A percentile compares a stretch with the other conserved stretches of the same genome.
Conservation (phyloP, 31 red algal species). For the Endocladia muricata region DNA sequence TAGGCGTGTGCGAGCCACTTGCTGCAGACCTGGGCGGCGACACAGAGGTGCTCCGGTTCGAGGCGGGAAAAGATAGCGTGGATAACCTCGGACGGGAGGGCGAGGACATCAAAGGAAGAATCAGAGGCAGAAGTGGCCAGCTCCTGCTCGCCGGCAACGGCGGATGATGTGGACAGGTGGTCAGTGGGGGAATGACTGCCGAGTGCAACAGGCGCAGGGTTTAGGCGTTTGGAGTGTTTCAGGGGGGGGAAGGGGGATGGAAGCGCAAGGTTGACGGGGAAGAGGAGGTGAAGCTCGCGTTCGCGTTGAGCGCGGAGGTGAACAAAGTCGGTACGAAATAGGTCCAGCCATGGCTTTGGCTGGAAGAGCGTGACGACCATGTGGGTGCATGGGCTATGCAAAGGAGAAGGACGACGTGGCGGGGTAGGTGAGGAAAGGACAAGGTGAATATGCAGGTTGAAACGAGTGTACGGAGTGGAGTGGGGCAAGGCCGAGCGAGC, state of each 20-base stretch:
- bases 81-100: constrained; percentile 34
- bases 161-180: neutral
- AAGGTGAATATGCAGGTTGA: too few relatives aligned
- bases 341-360: constrained; percentile 37
- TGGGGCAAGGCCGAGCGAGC: too few relatives aligned
- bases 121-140: neutral
- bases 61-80: constrained; percentile 26
- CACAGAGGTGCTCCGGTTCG: constrained; percentile 35
- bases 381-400: too few relatives aligned
- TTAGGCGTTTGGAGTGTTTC: too few relatives aligned
- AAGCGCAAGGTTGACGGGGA: too few relatives aligned
- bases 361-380: neutral
- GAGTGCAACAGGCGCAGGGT: too few relatives aligned
- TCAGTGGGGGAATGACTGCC: too few relatives aligned
- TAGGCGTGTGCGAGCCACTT: constrained; percentile 20
- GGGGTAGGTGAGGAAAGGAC: too few relatives aligned
- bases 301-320: constrained; percentile 4
- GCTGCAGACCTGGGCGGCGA: constrained; percentile 33
- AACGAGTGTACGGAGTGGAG: too few relatives aligned
- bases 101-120: constrained; percentile 13
- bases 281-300: too few relatives aligned
- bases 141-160: neutral
- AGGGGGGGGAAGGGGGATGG: neutral
- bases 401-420: too few relatives aligned
- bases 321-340: constrained; percentile 34